Conservation (phyloP, 148 eudicot species). For the Rhododendron kiyosumense region DNA sequence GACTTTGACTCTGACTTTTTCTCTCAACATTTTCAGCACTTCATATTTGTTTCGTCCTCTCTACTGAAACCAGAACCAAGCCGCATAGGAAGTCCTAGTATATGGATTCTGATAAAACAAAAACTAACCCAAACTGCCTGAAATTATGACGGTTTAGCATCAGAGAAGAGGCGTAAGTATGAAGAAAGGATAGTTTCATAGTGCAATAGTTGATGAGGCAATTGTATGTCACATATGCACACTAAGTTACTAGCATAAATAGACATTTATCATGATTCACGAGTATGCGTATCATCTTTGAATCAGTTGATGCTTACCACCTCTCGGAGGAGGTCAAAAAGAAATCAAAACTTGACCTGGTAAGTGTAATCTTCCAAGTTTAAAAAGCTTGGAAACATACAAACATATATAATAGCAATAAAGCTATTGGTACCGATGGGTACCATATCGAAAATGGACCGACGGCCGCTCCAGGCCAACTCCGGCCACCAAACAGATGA, state of each 20-base stretch:
- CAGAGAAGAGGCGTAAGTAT: background rate
- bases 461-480: too few relatives aligned
- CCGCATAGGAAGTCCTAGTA: background rate
- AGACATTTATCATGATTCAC: background rate
- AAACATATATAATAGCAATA: too few relatives aligned
- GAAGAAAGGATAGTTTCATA: background rate
- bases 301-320: background rate
- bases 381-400: background rate
- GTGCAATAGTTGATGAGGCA: background rate
- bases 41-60: too few relatives aligned
- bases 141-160: background rate
- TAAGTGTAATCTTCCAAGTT: background rate
- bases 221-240: background rate
- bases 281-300: too few relatives aligned
- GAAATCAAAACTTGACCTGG: background rate
- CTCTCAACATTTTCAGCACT: background rate
- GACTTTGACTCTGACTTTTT: background rate
- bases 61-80: background rate
- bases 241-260: too few relatives aligned
- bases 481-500: too few relatives aligned
- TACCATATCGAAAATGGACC: too few relatives aligned
- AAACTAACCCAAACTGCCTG: background rate
- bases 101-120: background rate
- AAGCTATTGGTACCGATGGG: too few relatives aligned
- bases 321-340: background rate